Conservation (phyloP, 2,329 filamentous ascomycete genomes). For the Fusarium agapanthi region DNA sequence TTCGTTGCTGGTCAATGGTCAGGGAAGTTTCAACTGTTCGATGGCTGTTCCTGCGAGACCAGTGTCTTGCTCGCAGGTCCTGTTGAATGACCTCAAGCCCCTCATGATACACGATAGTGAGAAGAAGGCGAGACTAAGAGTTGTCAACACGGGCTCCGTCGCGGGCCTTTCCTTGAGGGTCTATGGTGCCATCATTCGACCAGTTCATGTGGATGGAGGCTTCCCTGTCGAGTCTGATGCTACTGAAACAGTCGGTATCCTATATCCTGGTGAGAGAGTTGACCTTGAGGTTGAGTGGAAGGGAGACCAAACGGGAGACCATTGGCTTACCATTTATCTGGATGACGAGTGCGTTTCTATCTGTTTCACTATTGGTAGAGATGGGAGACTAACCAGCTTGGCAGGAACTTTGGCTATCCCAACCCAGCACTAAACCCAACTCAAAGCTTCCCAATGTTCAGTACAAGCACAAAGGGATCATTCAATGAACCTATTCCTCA, state of each 20-base stretch:
- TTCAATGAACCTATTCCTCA: fast-evolving
- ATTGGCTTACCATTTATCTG: not conserved
- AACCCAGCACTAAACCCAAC: not conserved
- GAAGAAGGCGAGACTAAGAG: not conserved
- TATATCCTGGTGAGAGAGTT: not conserved
- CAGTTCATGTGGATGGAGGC: not conserved
- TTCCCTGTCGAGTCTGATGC: not conserved
- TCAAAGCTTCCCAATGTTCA: not conserved
- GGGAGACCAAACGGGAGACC: fast-evolving
- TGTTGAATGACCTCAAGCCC: not conserved
- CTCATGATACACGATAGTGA: fast-evolving
- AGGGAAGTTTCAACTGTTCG: not conserved
- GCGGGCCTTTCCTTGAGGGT: not conserved
- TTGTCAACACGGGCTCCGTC: not conserved
- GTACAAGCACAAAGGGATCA: fast-evolving
- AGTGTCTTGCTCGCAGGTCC: not conserved
- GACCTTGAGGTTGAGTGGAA: not conserved
- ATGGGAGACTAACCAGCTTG: not conserved
- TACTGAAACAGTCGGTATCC: not conserved
- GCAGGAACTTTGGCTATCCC: not conserved
- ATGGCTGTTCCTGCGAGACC: constrained; percentile 1
- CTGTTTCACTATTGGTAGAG: too few species aligned
- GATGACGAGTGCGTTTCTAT: not conserved
- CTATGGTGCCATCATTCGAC: not conserved
- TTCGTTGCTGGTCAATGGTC: not conserved